Conservation (phyloP, 768 basidiomycete genomes). For the Hygrocybe punicea region DNA sequence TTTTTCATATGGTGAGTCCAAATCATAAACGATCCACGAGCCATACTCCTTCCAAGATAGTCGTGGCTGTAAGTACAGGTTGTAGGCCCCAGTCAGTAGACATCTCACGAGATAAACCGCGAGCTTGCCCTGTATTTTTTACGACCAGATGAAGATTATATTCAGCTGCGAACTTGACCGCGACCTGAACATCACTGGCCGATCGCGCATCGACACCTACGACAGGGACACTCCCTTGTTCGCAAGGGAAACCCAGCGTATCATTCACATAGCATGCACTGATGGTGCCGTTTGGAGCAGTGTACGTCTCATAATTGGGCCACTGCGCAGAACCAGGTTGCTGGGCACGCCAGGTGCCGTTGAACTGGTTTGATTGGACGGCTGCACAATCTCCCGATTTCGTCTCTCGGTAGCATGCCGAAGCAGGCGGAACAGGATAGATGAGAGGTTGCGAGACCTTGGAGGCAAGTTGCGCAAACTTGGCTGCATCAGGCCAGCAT, state of each 20-base stretch:
- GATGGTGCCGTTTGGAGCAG: constrained; percentile 44
- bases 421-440: constrained; percentile 40
- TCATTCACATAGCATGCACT: constrained; percentile 52
- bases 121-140: constrained; percentile 18
- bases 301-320: constrained; percentile 32
- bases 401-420: constrained; percentile 38
- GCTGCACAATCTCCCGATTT: constrained; percentile 38
- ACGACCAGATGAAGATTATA: constrained; percentile 30
- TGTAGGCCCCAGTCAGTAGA: not conserved
- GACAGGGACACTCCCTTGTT: constrained; percentile 44
- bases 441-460: constrained; percentile 45
- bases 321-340: constrained; percentile 41
- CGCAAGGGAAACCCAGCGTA: constrained; percentile 38
- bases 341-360: constrained; percentile 42
- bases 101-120: not conserved
- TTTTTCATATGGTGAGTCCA: constrained; percentile 44
- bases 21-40: constrained; percentile 35
- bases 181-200: constrained; percentile 37
- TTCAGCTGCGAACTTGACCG: constrained; percentile 28
- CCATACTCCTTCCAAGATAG: constrained; percentile 39
- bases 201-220: constrained; percentile 41
- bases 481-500: constrained; percentile 41
- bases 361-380: constrained; percentile 21
- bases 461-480: constrained; percentile 32
- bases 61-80: constrained; percentile 26